Percentiles rank a stretch among this genome's conserved stretches.
Conservation (phyloP, 495 filamentous ascomycete species). For the Penicillium coffeae region DNA sequence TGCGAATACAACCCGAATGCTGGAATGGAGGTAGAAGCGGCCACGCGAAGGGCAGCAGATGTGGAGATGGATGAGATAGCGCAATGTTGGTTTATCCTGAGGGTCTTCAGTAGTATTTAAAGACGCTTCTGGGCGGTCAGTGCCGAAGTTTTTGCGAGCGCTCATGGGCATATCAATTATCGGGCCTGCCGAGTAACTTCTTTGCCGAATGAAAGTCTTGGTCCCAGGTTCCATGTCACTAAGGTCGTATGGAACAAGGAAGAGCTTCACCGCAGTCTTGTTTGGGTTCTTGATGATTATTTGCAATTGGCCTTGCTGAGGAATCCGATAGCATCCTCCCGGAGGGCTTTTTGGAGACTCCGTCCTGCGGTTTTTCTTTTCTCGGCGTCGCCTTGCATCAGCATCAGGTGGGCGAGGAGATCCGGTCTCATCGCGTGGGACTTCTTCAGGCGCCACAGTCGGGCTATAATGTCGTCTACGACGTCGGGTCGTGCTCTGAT, state of each 20-base stretch:
- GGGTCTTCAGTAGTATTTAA: constrained; percentile 40
- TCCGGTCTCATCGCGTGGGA: constrained; percentile 7
- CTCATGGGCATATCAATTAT: constrained; percentile 66
- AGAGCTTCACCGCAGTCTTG: constrained; percentile 94
- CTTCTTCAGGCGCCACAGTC: constrained; percentile 23
- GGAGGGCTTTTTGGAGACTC: constrained; percentile 69
- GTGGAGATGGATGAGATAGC: constrained; percentile 91
- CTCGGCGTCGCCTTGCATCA: constrained; percentile 31
- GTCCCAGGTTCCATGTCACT: constrained; percentile 92
- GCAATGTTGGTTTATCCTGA: constrained; percentile 71
- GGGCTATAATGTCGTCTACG: constrained; percentile 47
- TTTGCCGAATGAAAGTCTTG: constrained; percentile 95
- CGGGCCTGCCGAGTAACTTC: constrained; percentile 86
- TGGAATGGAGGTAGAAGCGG: constrained; percentile 87
- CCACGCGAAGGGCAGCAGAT: constrained; percentile 84
- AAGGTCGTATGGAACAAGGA: constrained; percentile 92
- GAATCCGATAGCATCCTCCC: constrained; percentile 89
- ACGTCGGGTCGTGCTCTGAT: constrained; percentile 37
- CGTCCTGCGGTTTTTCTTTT: constrained; percentile 58
- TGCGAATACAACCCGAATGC: constrained; percentile 91
- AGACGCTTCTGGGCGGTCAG: constrained; percentile 39
- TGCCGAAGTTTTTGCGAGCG: constrained; percentile 48
- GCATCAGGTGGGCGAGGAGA: constrained; percentile 13
- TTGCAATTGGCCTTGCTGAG: constrained; percentile 90
- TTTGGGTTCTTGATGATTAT: constrained; percentile 97